phyloP scores from a whole-genome alignment of 306 rosid species.

The Geum urbanum region DNA sequence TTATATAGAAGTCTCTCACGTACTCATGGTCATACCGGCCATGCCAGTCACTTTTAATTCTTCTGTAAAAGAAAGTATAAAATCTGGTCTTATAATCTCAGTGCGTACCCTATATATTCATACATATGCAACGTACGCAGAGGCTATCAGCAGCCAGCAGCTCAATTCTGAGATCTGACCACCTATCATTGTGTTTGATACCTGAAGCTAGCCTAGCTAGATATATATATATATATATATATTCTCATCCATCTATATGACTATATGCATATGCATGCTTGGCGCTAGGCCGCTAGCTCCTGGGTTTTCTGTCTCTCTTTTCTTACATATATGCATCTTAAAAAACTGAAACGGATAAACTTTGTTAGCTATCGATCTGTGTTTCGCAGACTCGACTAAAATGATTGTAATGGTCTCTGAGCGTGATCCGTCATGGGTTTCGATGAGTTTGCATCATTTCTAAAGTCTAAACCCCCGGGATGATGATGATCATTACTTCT shows the following conservation, averaged over 20 bases:
- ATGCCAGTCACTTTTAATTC: not conserved
- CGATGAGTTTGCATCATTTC: conserved; percentile 39
- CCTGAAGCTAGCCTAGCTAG: not conserved
- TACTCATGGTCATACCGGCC: too few species aligned
- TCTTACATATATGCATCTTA: not conserved
- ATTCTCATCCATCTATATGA: not conserved
- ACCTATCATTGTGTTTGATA: not conserved
- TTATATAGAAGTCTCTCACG: too few species aligned
- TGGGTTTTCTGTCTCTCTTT: not conserved
- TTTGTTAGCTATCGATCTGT: not conserved
- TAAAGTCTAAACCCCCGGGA: conserved; percentile 31
- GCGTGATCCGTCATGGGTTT: conserved; percentile 32
- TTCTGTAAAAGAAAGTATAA: not conserved
- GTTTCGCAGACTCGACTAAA: not conserved
- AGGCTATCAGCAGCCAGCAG: not conserved
- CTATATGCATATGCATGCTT: not conserved
- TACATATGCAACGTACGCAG: not conserved
- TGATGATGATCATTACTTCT: conserved; percentile 43
- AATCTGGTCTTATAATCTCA: not conserved
- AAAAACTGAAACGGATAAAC: not conserved
- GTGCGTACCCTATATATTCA: too few species aligned
- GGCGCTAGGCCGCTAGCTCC: not conserved
- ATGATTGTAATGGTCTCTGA: conserved; percentile 31
- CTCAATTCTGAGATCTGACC: not conserved
- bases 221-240: too few species aligned